Conservation (phyloP, 768 basidiomycete genomes). For the Podaxis rugospora region DNA sequence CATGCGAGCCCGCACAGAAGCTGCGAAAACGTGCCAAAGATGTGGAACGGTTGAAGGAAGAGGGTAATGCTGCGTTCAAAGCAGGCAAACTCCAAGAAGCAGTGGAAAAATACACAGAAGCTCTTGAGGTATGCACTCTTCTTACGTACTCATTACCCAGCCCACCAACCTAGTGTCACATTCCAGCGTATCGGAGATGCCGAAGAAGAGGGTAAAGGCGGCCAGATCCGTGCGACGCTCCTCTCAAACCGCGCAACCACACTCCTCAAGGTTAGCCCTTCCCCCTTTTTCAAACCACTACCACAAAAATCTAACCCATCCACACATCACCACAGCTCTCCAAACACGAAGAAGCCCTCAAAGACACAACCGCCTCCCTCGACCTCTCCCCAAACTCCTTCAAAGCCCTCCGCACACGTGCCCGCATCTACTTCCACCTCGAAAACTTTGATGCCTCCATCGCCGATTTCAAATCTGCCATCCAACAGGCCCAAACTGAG, state of each 20-base stretch:
- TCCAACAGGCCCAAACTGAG: constrained; percentile 66
- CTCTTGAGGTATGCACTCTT: constrained; percentile 51
- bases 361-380: constrained; percentile 68
- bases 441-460: constrained; percentile 72
- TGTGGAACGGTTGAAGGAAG: constrained; percentile 80
- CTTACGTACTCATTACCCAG: background rate
- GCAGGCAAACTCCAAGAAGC: constrained; percentile 54
- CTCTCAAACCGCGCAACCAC: constrained; percentile 85
- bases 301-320: constrained; percentile 6
- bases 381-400: constrained; percentile 59
- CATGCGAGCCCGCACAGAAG: constrained; percentile 62
- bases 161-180: background rate
- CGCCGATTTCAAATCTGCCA: constrained; percentile 74
- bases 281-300: background rate
- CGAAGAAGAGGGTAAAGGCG: constrained; percentile 74
- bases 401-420: constrained; percentile 85
- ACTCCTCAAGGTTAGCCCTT: constrained; percentile 54
- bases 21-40: constrained; percentile 78
- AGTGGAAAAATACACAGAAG: constrained; percentile 62
- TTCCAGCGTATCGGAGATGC: constrained; percentile 58
- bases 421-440: constrained; percentile 68
- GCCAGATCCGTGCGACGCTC: constrained; percentile 74
- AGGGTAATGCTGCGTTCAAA: constrained; percentile 80
- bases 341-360: constrained; percentile 61
- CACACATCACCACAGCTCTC: constrained; percentile 43